Evolutionary conservation across 768 basidiomycete species (phyloP).

Genomic region (Collybia sp.): DNA sequence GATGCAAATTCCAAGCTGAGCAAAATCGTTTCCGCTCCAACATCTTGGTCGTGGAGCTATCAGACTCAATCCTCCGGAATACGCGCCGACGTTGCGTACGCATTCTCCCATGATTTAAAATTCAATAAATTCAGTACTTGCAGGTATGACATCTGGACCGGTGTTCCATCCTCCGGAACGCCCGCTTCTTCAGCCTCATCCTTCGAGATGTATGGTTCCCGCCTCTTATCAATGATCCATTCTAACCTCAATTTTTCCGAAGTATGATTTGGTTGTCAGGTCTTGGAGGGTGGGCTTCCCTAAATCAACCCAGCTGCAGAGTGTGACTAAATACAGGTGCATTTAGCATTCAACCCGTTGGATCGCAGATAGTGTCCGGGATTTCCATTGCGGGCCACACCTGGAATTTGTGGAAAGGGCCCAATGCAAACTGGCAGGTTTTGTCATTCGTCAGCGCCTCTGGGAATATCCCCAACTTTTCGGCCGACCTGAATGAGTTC

Average conservation of each 20-base stretch:
- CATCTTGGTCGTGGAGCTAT: constrained; percentile 49
- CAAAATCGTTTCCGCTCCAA: constrained; percentile 39
- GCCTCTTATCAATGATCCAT: background rate
- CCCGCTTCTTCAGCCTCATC: constrained; percentile 44
- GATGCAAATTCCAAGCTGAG: constrained; percentile 26
- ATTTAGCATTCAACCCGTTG: constrained; percentile 50
- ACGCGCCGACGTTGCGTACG: constrained; percentile 50
- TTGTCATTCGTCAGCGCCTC: background rate
- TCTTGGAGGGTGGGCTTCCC: constrained; percentile 36
- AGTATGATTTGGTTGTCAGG: constrained; percentile 63
- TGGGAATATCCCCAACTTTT: background rate
- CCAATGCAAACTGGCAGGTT: background rate
- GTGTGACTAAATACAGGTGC: background rate
- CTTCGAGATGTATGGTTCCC: constrained; percentile 43
- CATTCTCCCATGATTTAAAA: background rate
- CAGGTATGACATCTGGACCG: constrained; percentile 55
- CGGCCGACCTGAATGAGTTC: background rate
- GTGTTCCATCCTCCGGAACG: constrained; percentile 32
- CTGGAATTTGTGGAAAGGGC: constrained; percentile 24
- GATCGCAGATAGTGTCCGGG: constrained; percentile 38
- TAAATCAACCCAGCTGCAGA: background rate
- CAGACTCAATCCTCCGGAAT: constrained; percentile 35
- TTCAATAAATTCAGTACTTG: background rate
- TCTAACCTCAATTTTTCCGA: background rate
- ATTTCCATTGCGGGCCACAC: constrained; percentile 41